These are phyloP conservation scores for Beauveria bassiana DNA, from an alignment of 2,329 filamentous ascomycete genomes.

Conservation along the genomic window DNA sequence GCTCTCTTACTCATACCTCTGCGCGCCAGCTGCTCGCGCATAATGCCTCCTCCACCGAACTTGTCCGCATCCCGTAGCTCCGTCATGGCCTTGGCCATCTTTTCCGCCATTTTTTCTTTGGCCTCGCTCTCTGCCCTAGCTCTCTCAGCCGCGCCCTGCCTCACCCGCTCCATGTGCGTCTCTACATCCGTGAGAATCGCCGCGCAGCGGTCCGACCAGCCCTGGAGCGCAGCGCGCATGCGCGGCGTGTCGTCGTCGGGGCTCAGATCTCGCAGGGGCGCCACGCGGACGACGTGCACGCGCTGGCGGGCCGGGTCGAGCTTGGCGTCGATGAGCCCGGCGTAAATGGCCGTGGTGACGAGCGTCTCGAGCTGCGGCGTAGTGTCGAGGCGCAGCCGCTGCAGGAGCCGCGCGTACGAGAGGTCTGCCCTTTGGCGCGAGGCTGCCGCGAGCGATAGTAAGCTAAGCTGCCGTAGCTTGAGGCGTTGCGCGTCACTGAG, in stretches of 20 bases:
- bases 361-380: constrained; percentile 72
- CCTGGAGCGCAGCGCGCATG: constrained; percentile 52
- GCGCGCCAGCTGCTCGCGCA: constrained; percentile 8
- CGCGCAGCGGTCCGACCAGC: constrained; percentile 75
- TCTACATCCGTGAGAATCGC: constrained; percentile 69
- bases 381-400: constrained; percentile 57
- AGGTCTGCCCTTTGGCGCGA: constrained; percentile 41
- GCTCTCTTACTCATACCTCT: constrained; percentile 24
- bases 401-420: constrained; percentile 63
- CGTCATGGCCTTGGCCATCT: too few species aligned
- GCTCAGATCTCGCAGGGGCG: constrained; percentile 77
- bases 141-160: constrained; percentile 48
- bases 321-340: constrained; percentile 70
- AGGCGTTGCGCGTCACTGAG: constrained; percentile 65
- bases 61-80: constrained; percentile 26
- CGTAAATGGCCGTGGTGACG: constrained; percentile 81
- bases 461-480: constrained; percentile 86
- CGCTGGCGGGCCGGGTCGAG: constrained; percentile 70
- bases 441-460: constrained; percentile 69
- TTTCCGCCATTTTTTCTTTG: constrained; percentile 33
- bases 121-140: constrained; percentile 42
- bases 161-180: constrained; percentile 61
- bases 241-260: constrained; percentile 65
- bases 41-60: constrained; percentile 31
- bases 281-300: constrained; percentile 71